Base-by-base conservation (phyloP, 106 monocot species). In the Triglochin maritima region DNA sequence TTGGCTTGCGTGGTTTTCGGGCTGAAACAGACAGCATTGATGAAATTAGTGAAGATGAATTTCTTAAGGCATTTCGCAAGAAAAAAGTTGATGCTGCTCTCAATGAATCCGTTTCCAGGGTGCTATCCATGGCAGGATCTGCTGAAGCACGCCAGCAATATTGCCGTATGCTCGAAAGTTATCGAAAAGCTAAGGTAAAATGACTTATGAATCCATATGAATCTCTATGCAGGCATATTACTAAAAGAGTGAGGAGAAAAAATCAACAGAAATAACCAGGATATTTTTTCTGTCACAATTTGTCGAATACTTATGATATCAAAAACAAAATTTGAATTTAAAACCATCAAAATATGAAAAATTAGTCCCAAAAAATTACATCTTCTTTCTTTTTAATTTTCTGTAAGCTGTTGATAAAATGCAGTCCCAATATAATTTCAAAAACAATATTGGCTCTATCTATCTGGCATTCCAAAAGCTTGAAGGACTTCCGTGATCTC, bases 1-100 rank as follows among this genome's bases (percentile, higher is more conserved):
- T 63, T 62, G 96, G 96, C 62, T 72, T 98, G 57, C 85, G 96
- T 69, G 91, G 91, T n/a, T 91, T 79, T 49, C 79, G 67, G 4
- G 59, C 71, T 9, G 82, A 70, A 61, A 13, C 62, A 17, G 78
- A 68, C 60, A 2, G 12, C 10, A 63, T 46, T 59, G 76, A 79
- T 48, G 73, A 81, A 47, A 63, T 8, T 67, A 76, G 78, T 49
- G 72, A 83, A 16, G 83, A 90, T 41, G 86, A 86, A 17, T 69
- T 86, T 68, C 70, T 67, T n/a, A 84, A 81, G 60, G 60, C 75
- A 44, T 90, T 90, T 63, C 80, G 89, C 29, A 83, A 72, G 74
- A 67, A 77, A 56, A 90, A 86, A 72, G 86, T 90, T 1, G 76
- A 79, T 71, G 70, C 69, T 46, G 77, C 81, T 56, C 65, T 90